Conservation (phyloP, 441 rosid species). For the Erodium chrysanthum region DNA sequence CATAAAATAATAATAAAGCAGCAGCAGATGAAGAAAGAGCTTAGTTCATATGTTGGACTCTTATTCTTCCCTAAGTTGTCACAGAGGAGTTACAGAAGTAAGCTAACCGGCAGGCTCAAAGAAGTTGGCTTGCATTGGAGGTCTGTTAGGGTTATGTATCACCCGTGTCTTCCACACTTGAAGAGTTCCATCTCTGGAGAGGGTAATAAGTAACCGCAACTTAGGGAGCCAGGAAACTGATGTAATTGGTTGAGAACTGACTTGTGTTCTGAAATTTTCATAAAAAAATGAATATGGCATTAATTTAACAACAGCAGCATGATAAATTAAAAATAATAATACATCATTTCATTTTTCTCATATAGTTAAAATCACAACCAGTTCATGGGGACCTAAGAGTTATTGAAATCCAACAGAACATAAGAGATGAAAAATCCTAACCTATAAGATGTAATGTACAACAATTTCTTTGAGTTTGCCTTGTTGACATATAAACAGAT, state of each 20-base stretch:
- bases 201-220: conserved; percentile 74
- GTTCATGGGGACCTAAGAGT: neutral
- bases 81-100: neutral
- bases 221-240: conserved; percentile 86
- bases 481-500: too few relatives aligned
- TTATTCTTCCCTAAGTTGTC: neutral
- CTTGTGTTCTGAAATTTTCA: conserved; percentile 57
- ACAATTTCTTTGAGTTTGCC: neutral
- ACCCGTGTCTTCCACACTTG: conserved; percentile 94
- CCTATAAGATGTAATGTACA: neutral
- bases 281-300: neutral
- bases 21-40: neutral
- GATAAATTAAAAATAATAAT: neutral
- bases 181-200: conserved; percentile 86
- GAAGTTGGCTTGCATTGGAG: conserved; percentile 87
- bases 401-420: neutral
- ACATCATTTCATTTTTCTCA: neutral
- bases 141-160: conserved; percentile 73
- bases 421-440: neutral
- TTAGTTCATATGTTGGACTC: neutral
- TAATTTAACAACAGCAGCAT: neutral
- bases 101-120: conserved; percentile 81
- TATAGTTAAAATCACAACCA: conserved; percentile 1
- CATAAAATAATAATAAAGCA: neutral
- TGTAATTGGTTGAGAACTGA: conserved; percentile 88